Evolutionary conservation across 2,329 filamentous ascomycete genomes (phyloP).

Genomic region (Aspergillus intermedius): DNA sequence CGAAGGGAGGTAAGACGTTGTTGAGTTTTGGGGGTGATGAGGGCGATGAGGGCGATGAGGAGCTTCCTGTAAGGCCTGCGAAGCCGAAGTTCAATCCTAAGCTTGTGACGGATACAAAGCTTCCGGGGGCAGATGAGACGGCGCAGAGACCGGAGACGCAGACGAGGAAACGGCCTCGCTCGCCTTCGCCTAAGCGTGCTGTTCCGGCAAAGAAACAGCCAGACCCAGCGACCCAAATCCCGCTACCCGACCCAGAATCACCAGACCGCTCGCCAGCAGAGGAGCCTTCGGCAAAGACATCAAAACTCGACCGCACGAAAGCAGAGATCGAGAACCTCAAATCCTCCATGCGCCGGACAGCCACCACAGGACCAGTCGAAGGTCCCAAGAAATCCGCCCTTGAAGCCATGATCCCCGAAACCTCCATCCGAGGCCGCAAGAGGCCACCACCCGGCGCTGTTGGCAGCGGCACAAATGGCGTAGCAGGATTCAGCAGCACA

Average conservation of each 20-base stretch:
- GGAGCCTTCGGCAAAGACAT: constrained; percentile 27
- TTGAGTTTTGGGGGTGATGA: constrained; percentile 44
- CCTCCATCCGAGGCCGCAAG: constrained; percentile 41
- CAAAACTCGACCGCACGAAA: constrained; percentile 36
- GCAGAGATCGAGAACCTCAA: constrained; percentile 42
- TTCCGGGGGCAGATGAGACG: constrained; percentile 4
- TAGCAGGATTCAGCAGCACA: constrained; percentile 44
- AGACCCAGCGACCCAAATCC: constrained; percentile 39
- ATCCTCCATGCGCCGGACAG: constrained; percentile 42
- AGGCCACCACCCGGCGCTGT: constrained; percentile 36
- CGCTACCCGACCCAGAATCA: constrained; percentile 39
- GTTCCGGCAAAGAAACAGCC: constrained; percentile 27
- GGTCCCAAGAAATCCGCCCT: constrained; percentile 40
- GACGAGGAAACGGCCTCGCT: constrained; percentile 26
- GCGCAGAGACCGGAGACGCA: constrained; percentile 8
- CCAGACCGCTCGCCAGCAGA: constrained; percentile 28
- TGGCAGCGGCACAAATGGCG: constrained; percentile 48
- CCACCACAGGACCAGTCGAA: constrained; percentile 25
- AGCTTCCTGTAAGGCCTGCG: constrained; percentile 29
- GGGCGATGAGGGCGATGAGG: constrained; percentile 36
- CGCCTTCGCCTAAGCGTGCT: constrained; percentile 24
- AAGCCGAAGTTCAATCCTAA: constrained; percentile 46
- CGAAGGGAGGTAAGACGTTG: constrained; percentile 38
- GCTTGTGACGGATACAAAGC: constrained; percentile 32
- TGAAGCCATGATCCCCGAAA: constrained; percentile 44